These are phyloP conservation scores for Paradendryphiella salina DNA, from an alignment of 2,329 filamentous ascomycete genomes.

Conservation along the genomic window DNA sequence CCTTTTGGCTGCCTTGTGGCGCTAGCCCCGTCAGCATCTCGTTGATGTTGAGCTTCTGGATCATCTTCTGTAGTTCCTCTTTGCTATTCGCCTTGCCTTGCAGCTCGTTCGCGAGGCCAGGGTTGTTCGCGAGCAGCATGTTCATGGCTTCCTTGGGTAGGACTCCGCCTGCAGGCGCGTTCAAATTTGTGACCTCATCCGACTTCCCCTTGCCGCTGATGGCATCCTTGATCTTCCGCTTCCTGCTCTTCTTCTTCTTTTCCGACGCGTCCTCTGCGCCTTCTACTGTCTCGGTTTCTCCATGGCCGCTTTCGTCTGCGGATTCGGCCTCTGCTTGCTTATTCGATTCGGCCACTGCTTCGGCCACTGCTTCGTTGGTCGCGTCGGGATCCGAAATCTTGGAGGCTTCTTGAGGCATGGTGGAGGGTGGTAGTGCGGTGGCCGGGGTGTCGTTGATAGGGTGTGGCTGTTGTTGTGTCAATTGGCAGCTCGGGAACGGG, in stretches of 20 bases:
- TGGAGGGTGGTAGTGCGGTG: conserved; percentile 19
- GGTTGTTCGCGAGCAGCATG: conserved; percentile 45
- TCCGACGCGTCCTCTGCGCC: conserved; percentile 46
- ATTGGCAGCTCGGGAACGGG: conserved; percentile 13
- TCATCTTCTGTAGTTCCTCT: conserved; percentile 49
- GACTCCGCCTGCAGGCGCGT: conserved; percentile 36
- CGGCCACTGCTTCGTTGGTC: conserved; percentile 54
- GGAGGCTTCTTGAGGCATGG: conserved; percentile 59
- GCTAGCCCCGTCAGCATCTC: conserved; percentile 76
- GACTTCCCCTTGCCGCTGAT: conserved; percentile 43
- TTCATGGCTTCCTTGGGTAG: conserved; percentile 46
- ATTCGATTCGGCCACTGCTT: conserved; percentile 45
- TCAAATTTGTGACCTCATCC: conserved; percentile 28
- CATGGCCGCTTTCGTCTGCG: conserved; percentile 39
- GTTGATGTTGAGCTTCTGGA: conserved; percentile 67
- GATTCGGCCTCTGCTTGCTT: conserved; percentile 34
- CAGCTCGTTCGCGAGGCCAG: conserved; percentile 46
- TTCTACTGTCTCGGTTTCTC: conserved; percentile 46
- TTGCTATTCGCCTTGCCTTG: conserved; percentile 35
- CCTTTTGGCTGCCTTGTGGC: conserved; percentile 85
- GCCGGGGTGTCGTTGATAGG: conserved; percentile 21
- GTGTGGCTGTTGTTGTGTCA: conserved; percentile 16
- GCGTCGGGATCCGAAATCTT: conserved; percentile 61
- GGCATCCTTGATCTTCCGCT: conserved; percentile 60
- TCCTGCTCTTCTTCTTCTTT: conserved; percentile 70